Conservation (phyloP, 129 eudicot species). For the Helianthus tuberosus region DNA sequence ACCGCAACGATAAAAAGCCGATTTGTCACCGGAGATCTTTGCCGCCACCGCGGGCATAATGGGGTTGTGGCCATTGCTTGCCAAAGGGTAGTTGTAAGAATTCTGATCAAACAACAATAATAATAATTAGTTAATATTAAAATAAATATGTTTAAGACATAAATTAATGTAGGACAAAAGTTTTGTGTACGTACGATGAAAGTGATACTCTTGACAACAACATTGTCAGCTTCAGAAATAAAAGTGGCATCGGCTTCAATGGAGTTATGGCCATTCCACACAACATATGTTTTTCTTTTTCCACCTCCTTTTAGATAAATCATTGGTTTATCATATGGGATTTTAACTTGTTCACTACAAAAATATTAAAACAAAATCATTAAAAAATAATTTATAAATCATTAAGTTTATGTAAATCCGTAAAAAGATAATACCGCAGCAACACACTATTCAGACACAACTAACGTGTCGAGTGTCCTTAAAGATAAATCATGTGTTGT, state of each 20-base stretch:
- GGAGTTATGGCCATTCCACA: conserved; percentile 48
- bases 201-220: conserved; percentile 54
- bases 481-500: no score
- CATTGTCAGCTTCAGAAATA: conserved; percentile 55
- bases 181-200: conserved; percentile 53
- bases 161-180: no score
- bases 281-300: conserved; percentile 42
- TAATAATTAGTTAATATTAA: not conserved
- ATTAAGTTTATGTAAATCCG: not conserved
- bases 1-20: conserved; percentile 58
- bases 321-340: conserved; percentile 63
- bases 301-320: conserved; percentile 75
- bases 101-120: conserved; percentile 43
- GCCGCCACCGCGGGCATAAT: conserved; percentile 63
- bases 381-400: no score
- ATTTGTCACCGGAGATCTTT: conserved; percentile 61
- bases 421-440: not conserved
- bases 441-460: no score
- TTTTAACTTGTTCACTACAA: conserved; percentile 63
- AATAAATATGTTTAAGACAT: no score
- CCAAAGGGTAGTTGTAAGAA: conserved; percentile 59
- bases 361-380: not conserved
- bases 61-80: conserved; percentile 14
- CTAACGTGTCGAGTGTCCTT: no score
- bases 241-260: conserved; percentile 60